Conservation (phyloP, 164 flowering plant genomes). For the Annona squamosa region DNA sequence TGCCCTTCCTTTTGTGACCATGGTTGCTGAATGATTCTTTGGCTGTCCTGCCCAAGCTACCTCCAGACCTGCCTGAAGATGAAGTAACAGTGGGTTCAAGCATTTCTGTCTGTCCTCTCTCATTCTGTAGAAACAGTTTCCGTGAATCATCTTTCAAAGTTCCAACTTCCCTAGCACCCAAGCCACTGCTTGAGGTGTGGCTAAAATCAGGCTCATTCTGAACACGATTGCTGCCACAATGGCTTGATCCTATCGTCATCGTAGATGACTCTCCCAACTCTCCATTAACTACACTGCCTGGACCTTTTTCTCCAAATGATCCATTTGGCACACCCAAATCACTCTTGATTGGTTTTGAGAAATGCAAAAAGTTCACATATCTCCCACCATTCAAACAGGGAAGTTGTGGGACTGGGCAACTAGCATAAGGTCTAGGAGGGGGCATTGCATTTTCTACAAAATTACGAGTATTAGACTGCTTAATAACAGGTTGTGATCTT, state of each 20-base stretch:
- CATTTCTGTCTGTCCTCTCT: slow-evolving; percentile 26
- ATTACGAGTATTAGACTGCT: slow-evolving; percentile 12
- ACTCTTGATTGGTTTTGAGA: slow-evolving; percentile 12
- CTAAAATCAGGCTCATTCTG: slow-evolving; percentile 33
- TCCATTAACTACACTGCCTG: slow-evolving; percentile 3
- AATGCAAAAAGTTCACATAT: slow-evolving; percentile 20
- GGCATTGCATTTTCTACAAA: slow-evolving; percentile 23
- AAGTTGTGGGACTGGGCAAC: slow-evolving; percentile 8
- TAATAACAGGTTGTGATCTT: slow-evolving; percentile 12
- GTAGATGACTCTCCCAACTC: slow-evolving; percentile 35
- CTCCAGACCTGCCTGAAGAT: slow-evolving; percentile 55
- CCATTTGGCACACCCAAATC: slow-evolving; percentile 14
- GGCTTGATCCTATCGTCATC: slow-evolving; percentile 50
- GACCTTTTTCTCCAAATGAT: background rate
- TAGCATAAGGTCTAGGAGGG: slow-evolving; percentile 31
- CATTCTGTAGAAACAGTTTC: slow-evolving; percentile 18
- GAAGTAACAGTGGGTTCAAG: slow-evolving; percentile 35
- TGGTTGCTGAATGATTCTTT: slow-evolving; percentile 28
- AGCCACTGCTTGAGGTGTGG: slow-evolving; percentile 28
- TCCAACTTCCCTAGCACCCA: slow-evolving; percentile 15
- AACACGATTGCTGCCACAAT: slow-evolving; percentile 54
- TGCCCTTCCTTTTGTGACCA: slow-evolving; percentile 41
- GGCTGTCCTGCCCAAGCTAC: slow-evolving; percentile 34
- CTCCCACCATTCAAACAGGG: slow-evolving; percentile 6
- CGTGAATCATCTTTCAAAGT: slow-evolving; percentile 14